Base-by-base conservation (phyloP, 2,329 filamentous ascomycete species). In the Colletotrichum sojae region DNA sequence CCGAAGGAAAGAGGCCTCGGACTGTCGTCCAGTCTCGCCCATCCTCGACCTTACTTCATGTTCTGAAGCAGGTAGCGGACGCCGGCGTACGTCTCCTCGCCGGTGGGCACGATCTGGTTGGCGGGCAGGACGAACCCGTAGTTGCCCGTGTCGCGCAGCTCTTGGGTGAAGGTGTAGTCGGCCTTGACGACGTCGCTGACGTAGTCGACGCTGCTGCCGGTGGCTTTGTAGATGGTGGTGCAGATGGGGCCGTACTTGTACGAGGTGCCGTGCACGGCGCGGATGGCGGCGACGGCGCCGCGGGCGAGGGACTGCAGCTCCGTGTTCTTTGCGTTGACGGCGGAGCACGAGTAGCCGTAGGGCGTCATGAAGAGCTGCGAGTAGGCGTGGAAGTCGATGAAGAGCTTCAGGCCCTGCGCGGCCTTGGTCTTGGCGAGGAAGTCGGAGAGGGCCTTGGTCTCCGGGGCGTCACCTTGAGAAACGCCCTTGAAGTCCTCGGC, bases 301-400 rank as follows among this genome's bases (percentile, higher is more conserved):
- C 75, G 74, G 3, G 87, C 85, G 0, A 91, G 82, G 1, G 77
- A 75, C 72, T 85, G 81, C 69, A 88, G 83, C 61, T 84, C 80
- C 8, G 80, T 75, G 63, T 86, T 79, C 69, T 88, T 85, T 58
- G 81, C 78, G 5, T 85, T 76, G 13, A 79, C 76, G 16, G 77
- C 80, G 22, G 78, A 79, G 80, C 88, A 91, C 4, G 84, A 85
- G 78, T 89, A 91, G 43, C 89, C 89, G 73, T 90, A 91, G 1
- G 87, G 82, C 69, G 73, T 82, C 67, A 88, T 83, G 65, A 87
- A 81, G 45, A 84, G 78, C 71, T 88, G 84, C 13, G 82, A 83
- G 77, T 88, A 89, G 1, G 85, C 81, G 78, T 90, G 88, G 73
- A 85, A 85, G 76, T 90, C 88, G 74, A 90, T 85, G 78, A 85